phyloP scores from a whole-genome alignment of 208 protist genomes.

The Crithidia fasciculata region DNA sequence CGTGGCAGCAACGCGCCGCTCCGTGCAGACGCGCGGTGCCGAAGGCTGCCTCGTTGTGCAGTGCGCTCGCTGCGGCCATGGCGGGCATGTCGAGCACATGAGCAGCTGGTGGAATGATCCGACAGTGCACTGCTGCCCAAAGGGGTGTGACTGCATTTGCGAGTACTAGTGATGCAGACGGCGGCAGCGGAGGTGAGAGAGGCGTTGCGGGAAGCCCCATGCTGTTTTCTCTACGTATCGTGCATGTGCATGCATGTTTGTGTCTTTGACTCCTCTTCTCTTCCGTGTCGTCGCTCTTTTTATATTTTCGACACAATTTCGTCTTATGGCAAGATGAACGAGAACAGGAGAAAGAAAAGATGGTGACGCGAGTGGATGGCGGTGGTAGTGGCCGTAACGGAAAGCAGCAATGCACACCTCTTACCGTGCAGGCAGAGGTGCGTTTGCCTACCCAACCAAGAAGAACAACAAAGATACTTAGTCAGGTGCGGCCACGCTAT shows the following conservation, averaged over 20 bases:
- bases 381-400: no score
- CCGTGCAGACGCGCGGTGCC: constrained; percentile 8
- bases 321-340: neutral
- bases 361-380: neutral
- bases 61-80: constrained; percentile 78
- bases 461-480: no score
- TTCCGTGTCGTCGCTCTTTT: neutral
- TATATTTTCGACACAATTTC: constrained; percentile 3
- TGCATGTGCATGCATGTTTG: neutral
- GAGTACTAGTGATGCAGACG: constrained; percentile 45
- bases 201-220: no score
- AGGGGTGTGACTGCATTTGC: constrained; percentile 75
- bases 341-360: neutral
- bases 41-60: constrained; percentile 73
- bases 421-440: no score
- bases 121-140: constrained; percentile 65
- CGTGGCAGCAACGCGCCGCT: neutral
- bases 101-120: constrained; percentile 72
- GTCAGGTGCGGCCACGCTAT: no score
- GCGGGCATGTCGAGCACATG: constrained; percentile 80
- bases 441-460: no score
- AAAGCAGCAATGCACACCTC: no score
- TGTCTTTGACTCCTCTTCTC: neutral
- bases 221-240: no score
- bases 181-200: neutral